phyloP scores from a whole-genome alignment of 306 rosid species.

The Quercus wislizeni region DNA sequence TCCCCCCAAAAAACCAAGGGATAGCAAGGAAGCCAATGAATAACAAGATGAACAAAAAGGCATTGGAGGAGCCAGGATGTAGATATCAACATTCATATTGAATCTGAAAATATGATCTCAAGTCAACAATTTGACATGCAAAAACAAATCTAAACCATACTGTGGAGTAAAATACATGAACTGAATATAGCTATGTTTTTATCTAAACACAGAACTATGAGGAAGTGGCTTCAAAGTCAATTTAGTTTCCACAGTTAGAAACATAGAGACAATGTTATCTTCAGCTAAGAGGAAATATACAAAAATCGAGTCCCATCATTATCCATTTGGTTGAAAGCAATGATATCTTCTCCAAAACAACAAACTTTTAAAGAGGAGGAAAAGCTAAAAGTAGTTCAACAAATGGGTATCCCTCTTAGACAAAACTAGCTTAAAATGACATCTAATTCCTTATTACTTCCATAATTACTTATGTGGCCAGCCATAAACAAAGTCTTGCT shows the following conservation, averaged over 20 bases:
- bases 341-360: background rate
- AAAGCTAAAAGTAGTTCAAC: background rate
- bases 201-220: background rate
- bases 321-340: background rate
- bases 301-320: background rate
- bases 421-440: background rate
- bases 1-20: background rate
- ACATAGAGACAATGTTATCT: background rate
- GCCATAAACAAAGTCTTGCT: background rate
- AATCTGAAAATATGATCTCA: background rate
- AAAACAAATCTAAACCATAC: background rate
- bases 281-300: background rate
- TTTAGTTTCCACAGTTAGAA: background rate
- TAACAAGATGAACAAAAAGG: constrained; percentile 2
- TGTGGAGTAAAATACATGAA: background rate
- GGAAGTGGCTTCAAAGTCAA: background rate
- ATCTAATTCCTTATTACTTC: background rate
- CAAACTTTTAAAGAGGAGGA: background rate
- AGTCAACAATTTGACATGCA: background rate
- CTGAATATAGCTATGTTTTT: background rate
- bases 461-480: background rate
- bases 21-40: background rate
- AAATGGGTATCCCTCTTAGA: background rate
- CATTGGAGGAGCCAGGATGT: background rate
- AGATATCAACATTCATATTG: background rate